Evolutionary conservation across 768 basidiomycete species (phyloP).

Genomic region (Pisolithus tinctorius): DNA sequence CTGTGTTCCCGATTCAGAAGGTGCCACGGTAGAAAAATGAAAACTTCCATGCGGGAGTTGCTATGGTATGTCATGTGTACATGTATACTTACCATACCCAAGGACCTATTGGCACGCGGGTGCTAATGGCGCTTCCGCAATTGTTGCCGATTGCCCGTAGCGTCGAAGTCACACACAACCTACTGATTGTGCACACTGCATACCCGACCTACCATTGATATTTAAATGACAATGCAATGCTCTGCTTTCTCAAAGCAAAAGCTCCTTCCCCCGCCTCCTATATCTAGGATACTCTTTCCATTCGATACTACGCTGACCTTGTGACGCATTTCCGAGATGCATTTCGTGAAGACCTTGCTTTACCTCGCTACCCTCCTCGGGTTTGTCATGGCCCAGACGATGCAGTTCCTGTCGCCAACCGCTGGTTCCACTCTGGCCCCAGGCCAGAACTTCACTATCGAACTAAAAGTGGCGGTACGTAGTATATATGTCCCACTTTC

Average conservation of each 20-base stretch:
- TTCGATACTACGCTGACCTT: background rate
- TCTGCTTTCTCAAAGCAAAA: background rate
- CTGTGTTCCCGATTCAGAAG: too few relatives aligned
- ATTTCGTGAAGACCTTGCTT: conserved; percentile 8
- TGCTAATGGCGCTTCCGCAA: too few relatives aligned
- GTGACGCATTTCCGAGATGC: conserved; percentile 5
- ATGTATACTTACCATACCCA: too few relatives aligned
- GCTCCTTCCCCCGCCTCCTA: background rate
- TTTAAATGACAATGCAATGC: too few relatives aligned
- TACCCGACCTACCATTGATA: too few relatives aligned
- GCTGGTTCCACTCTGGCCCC: conserved; percentile 6
- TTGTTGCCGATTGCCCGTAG: too few relatives aligned
- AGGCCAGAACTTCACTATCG: conserved; percentile 7
- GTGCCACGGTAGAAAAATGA: too few relatives aligned
- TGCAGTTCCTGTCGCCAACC: conserved; percentile 6
- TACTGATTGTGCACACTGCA: too few relatives aligned
- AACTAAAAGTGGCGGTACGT: conserved; percentile 16
- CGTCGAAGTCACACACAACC: too few relatives aligned
- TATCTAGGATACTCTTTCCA: background rate
- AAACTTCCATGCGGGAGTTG: too few relatives aligned
- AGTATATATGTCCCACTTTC: background rate
- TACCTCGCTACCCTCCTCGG: conserved; percentile 9
- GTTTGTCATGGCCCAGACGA: conserved; percentile 12
- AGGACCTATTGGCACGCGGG: too few relatives aligned
- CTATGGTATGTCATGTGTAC: too few relatives aligned